These are phyloP conservation scores for Sugiyamaella marilandica DNA, from an alignment of 805 yeast genomes.

Conservation along the genomic window DNA sequence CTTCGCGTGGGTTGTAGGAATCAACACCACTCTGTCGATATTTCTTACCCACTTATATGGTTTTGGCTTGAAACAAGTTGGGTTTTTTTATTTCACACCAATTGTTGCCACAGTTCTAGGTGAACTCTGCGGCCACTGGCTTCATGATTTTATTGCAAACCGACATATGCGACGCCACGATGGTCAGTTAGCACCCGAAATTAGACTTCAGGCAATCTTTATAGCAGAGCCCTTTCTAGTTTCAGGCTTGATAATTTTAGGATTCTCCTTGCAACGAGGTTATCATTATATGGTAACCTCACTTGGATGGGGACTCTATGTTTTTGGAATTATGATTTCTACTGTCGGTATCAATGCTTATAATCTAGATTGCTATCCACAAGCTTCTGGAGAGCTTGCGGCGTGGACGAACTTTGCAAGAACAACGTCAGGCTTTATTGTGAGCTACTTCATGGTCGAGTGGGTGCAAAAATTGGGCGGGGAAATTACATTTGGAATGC, in stretches of 20 bases:
- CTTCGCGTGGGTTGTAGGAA: constrained; percentile 12
- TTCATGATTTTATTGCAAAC: constrained; percentile 8
- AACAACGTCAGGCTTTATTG: constrained; percentile 9
- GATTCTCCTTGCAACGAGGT: constrained; percentile 1
- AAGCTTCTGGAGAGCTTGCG: constrained; percentile 7
- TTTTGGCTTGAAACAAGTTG: constrained; percentile 10
- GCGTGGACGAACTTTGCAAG: constrained; percentile 11
- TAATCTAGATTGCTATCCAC: constrained; percentile 8
- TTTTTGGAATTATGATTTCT: constrained; percentile 7
- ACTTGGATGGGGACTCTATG: constrained; percentile 10
- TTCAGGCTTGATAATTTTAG: constrained; percentile 3
- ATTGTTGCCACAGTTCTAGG: constrained; percentile 7
- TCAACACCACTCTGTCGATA: constrained; percentile 6
- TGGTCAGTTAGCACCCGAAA: constrained; percentile 5
- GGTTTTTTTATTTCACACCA: constrained; percentile 12
- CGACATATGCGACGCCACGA: constrained; percentile 3
- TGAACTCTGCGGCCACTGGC: constrained; percentile 10
- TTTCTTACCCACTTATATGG: neutral
- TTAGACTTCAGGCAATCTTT: constrained; percentile 6
- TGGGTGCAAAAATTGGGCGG: constrained; percentile 7
- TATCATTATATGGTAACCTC: constrained; percentile 8
- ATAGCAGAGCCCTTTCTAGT: constrained; percentile 6
- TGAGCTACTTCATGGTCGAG: constrained; percentile 9
- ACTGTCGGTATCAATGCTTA: constrained; percentile 11
- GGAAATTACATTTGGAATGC: constrained; percentile 3